Evolutionary conservation across 73 alveolate species (phyloP), one percentile per base, ranked within the genome.

Genomic region (Breviolum minutum): DNA sequence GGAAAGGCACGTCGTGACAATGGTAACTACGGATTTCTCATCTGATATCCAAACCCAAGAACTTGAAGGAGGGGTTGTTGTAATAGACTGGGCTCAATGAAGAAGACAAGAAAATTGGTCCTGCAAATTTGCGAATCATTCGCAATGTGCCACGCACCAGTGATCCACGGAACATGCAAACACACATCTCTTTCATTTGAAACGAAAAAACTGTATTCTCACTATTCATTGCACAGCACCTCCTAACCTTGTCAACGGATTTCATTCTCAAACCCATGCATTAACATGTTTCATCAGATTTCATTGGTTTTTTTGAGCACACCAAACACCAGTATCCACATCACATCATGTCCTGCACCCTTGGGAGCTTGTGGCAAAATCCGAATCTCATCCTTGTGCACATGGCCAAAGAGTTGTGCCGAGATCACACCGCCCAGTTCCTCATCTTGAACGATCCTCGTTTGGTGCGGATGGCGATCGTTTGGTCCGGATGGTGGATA

Each of bases 361-460:
- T 11, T n/a, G 19, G 99, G 99, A 14, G 99, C 64, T 29, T 80
- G n/a, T n/a, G 99, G 94, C 83, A 94, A 73, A 22, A 94, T 19
- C 26, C 99, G 92, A 7, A 94, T 8, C 99, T 94, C 99, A 40
- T 94, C 99, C 64, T 77, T 80, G 94, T 94, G 99, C 48, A 94
- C 94, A 32, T 94, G 99, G 92, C 99, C 99, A 30, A 94, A 94
- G 22, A 94, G 74, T 30, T 94, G 99, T 8, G 94, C 94, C 10
- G 94, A 64, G 66, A 94, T 63, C 32, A 66, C 73, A 22, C 76
- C 40, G 0, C 94, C 99, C 16, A 94, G 94, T 74, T 12, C 66
- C 5, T 54, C 40, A 40, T 94, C 99, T 17, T 77, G 92, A 7
- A 80, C 99, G 60, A 94, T 63, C 63, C 79, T 29, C 13, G 62